phyloP scores from a whole-genome alignment of 306 rosid species.

The Casuarina glauca region DNA sequence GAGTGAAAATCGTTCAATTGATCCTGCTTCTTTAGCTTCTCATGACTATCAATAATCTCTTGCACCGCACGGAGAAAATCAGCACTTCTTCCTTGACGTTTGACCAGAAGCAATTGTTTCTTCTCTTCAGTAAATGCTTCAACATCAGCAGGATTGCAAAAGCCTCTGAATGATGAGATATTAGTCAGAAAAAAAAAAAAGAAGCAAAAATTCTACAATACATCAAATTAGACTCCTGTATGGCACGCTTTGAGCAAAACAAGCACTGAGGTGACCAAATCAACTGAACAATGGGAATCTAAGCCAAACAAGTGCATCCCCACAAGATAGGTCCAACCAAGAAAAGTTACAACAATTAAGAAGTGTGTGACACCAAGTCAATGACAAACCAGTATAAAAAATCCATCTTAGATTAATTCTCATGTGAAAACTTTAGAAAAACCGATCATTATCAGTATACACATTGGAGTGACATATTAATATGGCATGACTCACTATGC shows the following conservation, averaged over 20 bases:
- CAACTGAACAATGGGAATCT: background rate
- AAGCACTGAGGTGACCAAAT: background rate
- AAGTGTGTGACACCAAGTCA: background rate
- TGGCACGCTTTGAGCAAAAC: constrained; percentile 11
- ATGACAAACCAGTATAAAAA: background rate
- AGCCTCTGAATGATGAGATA: constrained; percentile 65
- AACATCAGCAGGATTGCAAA: constrained; percentile 94
- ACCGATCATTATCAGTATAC: background rate
- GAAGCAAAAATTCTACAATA: constrained; percentile 17
- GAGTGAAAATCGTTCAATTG: constrained; percentile 44
- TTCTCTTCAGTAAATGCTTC: constrained; percentile 97
- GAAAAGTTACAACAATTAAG: background rate
- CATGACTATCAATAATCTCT: constrained; percentile 79
- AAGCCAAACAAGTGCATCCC: background rate
- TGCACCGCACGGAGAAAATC: constrained; percentile 92
- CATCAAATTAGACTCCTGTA: constrained; percentile 11
- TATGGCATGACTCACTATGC: background rate
- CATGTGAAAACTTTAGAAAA: background rate
- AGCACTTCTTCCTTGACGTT: constrained; percentile 91
- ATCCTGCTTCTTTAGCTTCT: constrained; percentile 63
- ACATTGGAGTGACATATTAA: background rate
- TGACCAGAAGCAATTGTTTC: constrained; percentile 79
- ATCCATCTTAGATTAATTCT: background rate
- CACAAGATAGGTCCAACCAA: background rate
- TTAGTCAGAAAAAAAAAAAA: constrained; percentile 29